A percentile compares a stretch with the other conserved stretches of the same genome.
These are phyloP conservation scores for Xylariales sp. DNA, from an alignment of 2,329 filamentous ascomycete species.

Conservation along the genomic window DNA sequence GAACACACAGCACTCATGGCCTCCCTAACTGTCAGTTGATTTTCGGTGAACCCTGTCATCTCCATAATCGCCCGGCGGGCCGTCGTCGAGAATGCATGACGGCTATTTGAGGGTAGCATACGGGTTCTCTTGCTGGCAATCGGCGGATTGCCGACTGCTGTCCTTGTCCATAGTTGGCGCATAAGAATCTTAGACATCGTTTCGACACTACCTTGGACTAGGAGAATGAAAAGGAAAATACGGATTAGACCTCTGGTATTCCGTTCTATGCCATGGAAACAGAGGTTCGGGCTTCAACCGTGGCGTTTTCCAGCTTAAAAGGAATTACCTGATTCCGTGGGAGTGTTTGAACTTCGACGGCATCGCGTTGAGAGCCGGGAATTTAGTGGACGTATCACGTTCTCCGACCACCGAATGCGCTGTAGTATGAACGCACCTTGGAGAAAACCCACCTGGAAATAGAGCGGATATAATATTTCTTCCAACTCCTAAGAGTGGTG, in stretches of 20 bases:
- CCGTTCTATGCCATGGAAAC: not conserved
- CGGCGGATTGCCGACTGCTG: not conserved
- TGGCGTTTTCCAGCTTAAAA: not conserved
- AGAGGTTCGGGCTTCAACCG: not conserved
- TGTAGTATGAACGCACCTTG: not conserved
- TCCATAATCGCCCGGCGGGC: slow-evolving; percentile 69
- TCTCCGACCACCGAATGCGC: slow-evolving; percentile 14
- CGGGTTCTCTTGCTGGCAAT: not conserved
- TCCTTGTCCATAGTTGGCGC: slow-evolving; percentile 18
- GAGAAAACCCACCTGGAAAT: not conserved
- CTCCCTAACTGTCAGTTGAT: slow-evolving; percentile 78
- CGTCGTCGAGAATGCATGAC: slow-evolving; percentile 53
- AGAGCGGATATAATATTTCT: too few species aligned
- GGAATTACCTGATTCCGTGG: not conserved
- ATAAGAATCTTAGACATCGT: slow-evolving; percentile 35
- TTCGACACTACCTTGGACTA: not conserved
- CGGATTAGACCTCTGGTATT: not conserved
- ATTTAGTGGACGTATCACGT: slow-evolving; percentile 26
- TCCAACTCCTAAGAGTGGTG: too few species aligned
- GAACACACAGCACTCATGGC: slow-evolving; percentile 76
- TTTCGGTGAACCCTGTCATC: slow-evolving; percentile 76
- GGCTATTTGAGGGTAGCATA: not conserved
- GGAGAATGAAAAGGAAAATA: not conserved
- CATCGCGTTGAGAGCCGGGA: slow-evolving; percentile 14
- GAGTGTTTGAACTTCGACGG: not conserved